Conservation (phyloP, 2,329 filamentous ascomycete genomes). For the Phaeophleospora eucalypticola region DNA sequence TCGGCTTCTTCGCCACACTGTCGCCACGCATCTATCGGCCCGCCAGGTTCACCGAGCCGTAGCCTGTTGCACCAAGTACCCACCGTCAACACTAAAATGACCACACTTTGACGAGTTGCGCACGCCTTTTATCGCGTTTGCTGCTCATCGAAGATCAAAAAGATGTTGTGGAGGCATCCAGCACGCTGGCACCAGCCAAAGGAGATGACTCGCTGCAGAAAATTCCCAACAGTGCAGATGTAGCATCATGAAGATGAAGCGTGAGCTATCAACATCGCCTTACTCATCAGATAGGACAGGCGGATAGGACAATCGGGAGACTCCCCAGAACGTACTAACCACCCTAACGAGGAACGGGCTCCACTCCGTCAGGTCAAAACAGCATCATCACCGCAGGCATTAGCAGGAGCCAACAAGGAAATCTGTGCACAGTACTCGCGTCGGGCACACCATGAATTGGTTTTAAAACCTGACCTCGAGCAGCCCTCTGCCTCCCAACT, state of each 20-base stretch:
- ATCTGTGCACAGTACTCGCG: not conserved
- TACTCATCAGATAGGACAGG: no score
- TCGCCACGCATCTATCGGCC: not conserved
- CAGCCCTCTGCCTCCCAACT: not conserved
- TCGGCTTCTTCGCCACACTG: not conserved
- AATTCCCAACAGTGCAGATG: not conserved
- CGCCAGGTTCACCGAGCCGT: not conserved
- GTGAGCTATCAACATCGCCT: no score
- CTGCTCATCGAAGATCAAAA: no score
- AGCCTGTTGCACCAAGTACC: not conserved
- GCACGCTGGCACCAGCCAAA: no score
- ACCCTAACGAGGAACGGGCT: no score
- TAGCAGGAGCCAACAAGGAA: not conserved
- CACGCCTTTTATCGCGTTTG: not conserved
- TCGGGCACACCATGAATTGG: slow-evolving; percentile 5
- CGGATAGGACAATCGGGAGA: no score
- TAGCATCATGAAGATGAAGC: no score
- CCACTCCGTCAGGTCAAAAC: not conserved
- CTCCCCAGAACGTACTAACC: no score
- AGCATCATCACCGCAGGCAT: slow-evolving; percentile 1
- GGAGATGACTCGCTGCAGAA: no score
- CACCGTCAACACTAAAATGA: not conserved
- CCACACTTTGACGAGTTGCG: not conserved
- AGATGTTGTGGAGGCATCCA: no score
- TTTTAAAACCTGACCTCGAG: slow-evolving; percentile 1